A percentile compares a stretch with the other conserved stretches of the same genome.
Evolutionary conservation across 345 rosid species (phyloP).

Genomic region (Camelina neglecta): DNA sequence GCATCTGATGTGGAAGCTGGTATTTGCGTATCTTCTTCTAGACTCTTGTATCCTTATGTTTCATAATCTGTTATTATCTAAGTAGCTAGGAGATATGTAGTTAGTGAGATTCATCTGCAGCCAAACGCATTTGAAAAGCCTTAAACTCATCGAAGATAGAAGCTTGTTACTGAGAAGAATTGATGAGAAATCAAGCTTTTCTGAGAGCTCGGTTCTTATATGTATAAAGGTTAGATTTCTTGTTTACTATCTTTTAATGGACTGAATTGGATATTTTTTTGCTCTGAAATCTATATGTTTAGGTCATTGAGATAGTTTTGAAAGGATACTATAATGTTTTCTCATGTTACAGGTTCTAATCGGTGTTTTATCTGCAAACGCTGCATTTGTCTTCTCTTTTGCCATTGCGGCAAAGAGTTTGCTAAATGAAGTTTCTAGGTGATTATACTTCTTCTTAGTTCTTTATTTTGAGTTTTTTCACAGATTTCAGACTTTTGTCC

Average conservation of each 20-base stretch:
- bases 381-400: constrained; percentile 57
- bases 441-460: background rate
- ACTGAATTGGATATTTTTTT: background rate
- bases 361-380: constrained; percentile 62
- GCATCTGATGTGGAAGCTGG: constrained; percentile 73
- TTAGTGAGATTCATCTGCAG: background rate
- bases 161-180: constrained; percentile 54
- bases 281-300: background rate
- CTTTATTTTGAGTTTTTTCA: background rate
- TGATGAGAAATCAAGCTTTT: constrained; percentile 46
- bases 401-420: constrained; percentile 52
- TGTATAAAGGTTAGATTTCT: constrained; percentile 23
- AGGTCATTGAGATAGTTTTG: background rate
- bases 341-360: constrained; percentile 54
- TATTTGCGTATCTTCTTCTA: constrained; percentile 60
- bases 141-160: constrained; percentile 58
- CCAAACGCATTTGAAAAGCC: constrained; percentile 37
- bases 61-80: background rate
- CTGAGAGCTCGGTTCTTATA: constrained; percentile 41
- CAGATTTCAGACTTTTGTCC: background rate
- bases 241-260: background rate
- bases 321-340: background rate
- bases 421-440: constrained; percentile 59
- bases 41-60: constrained; percentile 80
- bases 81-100: background rate